Base-by-base conservation (phyloP, 495 filamentous ascomycete genomes). In the Aspergillus kassunensis region DNA sequence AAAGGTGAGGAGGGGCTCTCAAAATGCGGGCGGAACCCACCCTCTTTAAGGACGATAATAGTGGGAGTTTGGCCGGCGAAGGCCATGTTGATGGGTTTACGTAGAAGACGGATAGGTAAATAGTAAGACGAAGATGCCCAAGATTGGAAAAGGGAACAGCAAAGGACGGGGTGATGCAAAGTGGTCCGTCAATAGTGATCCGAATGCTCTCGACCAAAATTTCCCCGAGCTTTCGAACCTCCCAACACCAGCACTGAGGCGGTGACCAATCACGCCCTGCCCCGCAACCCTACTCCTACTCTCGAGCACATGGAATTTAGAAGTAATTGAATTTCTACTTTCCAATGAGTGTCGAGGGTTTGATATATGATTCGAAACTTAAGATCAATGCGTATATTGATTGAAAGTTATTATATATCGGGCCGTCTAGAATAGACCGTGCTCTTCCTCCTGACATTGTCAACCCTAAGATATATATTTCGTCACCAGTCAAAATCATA, bases 11-110 rank as follows among this genome's bases (percentile, higher is more conserved):
- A 56, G 58, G 59, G 60, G 40, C 42, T 43, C 27, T 43, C 52
- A 51, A 49, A 61, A 69, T 70, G 70, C 69, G 62, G 64, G 62
- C 35, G 57, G 53, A 66, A 77, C 86, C 56, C 60, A 95, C 91
- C 91, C 76, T 98, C 93, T 76, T 93, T 95, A 58, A 98, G 81
- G 73, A 98, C 95, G 66, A 98, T 88, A 67, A 98, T 98, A 54
- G 95, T 98, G 68, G 93, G 93, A 59, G 93, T 90, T 75, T 98
- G 93, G 71, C 92, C 93, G 70, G 89, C 90, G 78, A 97, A 98
- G 67, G 90, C 91, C 92, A 97, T 97, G 48, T 34, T 68, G 59
- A 58, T 49, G 44, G 42, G 46, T 50, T 37, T 44, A 20, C 47
- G n/a, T n/a, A n/a, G 35, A 33, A 6, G 12, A 21, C 6, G 46